phyloP scores from a whole-genome alignment of 768 basidiomycete genomes.

The Inosperma sp. region DNA sequence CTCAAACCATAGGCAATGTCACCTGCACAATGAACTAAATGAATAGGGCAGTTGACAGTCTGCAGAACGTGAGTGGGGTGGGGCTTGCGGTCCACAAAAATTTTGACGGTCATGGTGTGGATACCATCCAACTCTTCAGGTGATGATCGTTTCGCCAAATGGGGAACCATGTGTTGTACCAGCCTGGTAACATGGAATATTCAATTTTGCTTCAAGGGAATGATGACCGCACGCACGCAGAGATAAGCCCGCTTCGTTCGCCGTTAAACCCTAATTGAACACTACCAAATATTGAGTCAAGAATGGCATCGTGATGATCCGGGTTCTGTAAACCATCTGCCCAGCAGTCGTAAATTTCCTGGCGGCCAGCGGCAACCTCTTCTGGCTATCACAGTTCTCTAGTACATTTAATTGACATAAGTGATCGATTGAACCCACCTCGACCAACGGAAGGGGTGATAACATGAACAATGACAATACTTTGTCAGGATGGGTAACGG shows the following conservation, averaged over 20 bases:
- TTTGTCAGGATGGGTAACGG: constrained; percentile 30
- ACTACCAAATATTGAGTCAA: constrained; percentile 27
- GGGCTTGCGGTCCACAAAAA: constrained; percentile 27
- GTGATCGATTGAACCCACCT: constrained; percentile 23
- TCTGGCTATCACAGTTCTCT: constrained; percentile 23
- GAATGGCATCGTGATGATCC: constrained; percentile 19
- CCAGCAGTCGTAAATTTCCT: constrained; percentile 34
- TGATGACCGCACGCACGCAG: constrained; percentile 19
- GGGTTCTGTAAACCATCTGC: constrained; percentile 21
- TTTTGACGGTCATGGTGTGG: constrained; percentile 30
- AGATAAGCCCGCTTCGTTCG: constrained; percentile 16
- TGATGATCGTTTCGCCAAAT: constrained; percentile 23
- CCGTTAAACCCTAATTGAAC: constrained; percentile 33
- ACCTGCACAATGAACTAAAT: constrained; percentile 30
- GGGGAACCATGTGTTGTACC: constrained; percentile 20
- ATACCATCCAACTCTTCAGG: constrained; percentile 28
- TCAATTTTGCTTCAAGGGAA: background rate
- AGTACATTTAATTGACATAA: background rate
- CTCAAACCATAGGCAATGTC: constrained; percentile 35
- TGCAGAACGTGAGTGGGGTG: constrained; percentile 20
- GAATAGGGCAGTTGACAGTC: constrained; percentile 29
- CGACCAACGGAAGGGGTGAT: constrained; percentile 32
- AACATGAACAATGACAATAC: constrained; percentile 34
- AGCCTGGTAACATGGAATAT: constrained; percentile 20
- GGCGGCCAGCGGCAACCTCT: constrained; percentile 31